Evolutionary conservation across 2,329 filamentous ascomycete species (phyloP).

Genomic region (Xylariaceae sp.): DNA sequence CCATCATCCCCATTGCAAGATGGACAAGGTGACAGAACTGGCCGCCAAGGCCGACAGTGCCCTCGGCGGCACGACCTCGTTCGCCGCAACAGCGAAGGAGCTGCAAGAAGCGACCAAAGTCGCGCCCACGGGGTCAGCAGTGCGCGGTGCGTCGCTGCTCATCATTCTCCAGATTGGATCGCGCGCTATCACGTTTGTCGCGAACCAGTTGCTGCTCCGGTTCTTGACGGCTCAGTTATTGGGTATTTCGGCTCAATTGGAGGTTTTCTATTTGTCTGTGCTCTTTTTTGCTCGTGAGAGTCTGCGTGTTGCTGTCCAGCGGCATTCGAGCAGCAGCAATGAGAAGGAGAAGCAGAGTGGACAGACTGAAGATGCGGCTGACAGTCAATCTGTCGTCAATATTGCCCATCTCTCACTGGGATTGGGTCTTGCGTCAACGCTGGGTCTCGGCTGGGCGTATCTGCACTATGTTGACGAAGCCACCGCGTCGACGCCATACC

Average conservation of each 20-base stretch:
- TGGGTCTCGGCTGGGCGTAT: conserved; percentile 63
- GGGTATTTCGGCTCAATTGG: conserved; percentile 81
- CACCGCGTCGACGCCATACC: conserved; percentile 56
- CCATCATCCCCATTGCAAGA: background rate
- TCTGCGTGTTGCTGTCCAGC: conserved; percentile 83
- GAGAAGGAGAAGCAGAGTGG: background rate
- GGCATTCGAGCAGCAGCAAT: conserved; percentile 46
- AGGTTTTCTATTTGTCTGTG: conserved; percentile 88
- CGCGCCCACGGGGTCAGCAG: conserved; percentile 31
- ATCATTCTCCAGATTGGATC: conserved; percentile 84
- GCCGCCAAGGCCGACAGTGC: background rate
- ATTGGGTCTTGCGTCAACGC: conserved; percentile 61
- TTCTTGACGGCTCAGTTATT: conserved; percentile 80
- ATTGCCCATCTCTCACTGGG: conserved; percentile 73
- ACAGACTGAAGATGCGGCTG: conserved; percentile 29
- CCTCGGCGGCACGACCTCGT: background rate
- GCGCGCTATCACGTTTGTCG: conserved; percentile 80
- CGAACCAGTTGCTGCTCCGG: conserved; percentile 86
- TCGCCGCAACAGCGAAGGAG: background rate
- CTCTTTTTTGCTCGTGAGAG: conserved; percentile 92
- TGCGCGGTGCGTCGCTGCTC: conserved; percentile 75
- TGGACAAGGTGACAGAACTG: background rate
- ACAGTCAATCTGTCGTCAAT: conserved; percentile 77
- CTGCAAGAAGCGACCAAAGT: background rate
- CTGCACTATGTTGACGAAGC: conserved; percentile 45